Evolutionary conservation across 2,329 filamentous ascomycete species (phyloP).

Genomic region (Sodiomyces alkalinus): DNA sequence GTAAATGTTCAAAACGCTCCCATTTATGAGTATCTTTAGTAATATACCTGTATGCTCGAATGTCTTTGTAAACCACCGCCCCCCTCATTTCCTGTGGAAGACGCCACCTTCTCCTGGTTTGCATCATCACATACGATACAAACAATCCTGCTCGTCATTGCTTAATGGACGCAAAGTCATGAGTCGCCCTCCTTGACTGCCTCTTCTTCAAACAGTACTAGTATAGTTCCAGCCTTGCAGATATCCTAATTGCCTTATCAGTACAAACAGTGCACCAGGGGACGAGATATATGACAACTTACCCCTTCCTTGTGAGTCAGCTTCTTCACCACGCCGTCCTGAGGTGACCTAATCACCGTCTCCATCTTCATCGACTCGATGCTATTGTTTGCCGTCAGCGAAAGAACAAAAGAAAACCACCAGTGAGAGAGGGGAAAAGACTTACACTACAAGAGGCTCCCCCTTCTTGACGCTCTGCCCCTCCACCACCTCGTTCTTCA

Average conservation of each 20-base stretch:
- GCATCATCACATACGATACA: too few species aligned
- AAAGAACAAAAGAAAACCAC: too few species aligned
- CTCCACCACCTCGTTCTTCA: constrained; percentile 74
- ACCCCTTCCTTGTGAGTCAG: constrained; percentile 62
- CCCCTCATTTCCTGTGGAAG: too few species aligned
- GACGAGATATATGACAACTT: constrained; percentile 19
- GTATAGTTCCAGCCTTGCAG: constrained; percentile 60
- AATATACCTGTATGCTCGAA: too few species aligned
- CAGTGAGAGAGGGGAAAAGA: constrained; percentile 9
- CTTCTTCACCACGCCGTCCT: constrained; percentile 55
- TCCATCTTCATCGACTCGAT: constrained; percentile 91
- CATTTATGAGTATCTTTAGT: too few species aligned
- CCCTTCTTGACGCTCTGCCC: constrained; percentile 76
- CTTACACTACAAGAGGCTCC: constrained; percentile 69
- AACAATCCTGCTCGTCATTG: too few species aligned
- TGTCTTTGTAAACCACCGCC: too few species aligned
- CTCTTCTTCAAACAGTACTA: constrained; percentile 57
- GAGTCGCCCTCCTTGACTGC: constrained; percentile 1
- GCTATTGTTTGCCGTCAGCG: constrained; percentile 23
- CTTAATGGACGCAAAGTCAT: too few species aligned
- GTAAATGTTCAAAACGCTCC: too few species aligned
- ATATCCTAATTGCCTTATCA: constrained; percentile 41
- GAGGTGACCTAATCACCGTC: constrained; percentile 65
- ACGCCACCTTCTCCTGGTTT: too few species aligned
- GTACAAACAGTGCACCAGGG: not conserved